Percentiles rank a stretch among this genome's conserved stretches.
Evolutionary conservation across 305 asterid genomes (phyloP).

Genomic region (Solanum hybrid): DNA sequence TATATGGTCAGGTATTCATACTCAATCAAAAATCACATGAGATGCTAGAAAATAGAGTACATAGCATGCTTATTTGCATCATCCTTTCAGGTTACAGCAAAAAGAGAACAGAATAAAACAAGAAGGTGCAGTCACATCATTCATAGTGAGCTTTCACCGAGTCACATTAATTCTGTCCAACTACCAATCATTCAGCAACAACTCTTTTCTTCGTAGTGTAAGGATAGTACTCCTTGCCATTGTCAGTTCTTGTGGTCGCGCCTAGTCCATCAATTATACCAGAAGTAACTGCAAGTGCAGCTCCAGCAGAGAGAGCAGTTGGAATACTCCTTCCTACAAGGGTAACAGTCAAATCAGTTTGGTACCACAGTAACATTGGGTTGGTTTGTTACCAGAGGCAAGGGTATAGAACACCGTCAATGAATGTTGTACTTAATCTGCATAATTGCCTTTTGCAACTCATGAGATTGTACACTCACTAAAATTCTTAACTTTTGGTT

Average conservation of each 20-base stretch:
- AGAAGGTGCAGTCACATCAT: neutral
- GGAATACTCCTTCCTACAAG: slow-evolving; percentile 75
- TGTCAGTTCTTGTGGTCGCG: slow-evolving; percentile 68
- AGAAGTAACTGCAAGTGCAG: slow-evolving; percentile 78
- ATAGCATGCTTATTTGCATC: slow-evolving; percentile 10
- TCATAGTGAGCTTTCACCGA: neutral
- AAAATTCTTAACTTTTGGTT: neutral
- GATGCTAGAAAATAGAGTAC: neutral
- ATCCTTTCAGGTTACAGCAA: neutral
- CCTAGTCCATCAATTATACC: slow-evolving; percentile 64
- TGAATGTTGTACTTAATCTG: neutral
- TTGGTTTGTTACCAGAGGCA: neutral
- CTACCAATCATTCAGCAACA: slow-evolving; percentile 23
- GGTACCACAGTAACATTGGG: neutral
- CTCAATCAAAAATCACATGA: neutral
- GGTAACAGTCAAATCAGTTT: neutral
- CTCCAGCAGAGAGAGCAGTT: slow-evolving; percentile 77
- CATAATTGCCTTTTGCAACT: neutral
- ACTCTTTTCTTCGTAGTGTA: slow-evolving; percentile 76
- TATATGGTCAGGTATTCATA: neutral
- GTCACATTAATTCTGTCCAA: neutral
- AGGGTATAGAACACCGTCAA: neutral
- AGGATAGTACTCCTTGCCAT: slow-evolving; percentile 77
- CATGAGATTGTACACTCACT: neutral
- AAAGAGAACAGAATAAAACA: neutral